phyloP scores from a whole-genome alignment of 345 rosid genomes.

The Moricandia arvensis region DNA sequence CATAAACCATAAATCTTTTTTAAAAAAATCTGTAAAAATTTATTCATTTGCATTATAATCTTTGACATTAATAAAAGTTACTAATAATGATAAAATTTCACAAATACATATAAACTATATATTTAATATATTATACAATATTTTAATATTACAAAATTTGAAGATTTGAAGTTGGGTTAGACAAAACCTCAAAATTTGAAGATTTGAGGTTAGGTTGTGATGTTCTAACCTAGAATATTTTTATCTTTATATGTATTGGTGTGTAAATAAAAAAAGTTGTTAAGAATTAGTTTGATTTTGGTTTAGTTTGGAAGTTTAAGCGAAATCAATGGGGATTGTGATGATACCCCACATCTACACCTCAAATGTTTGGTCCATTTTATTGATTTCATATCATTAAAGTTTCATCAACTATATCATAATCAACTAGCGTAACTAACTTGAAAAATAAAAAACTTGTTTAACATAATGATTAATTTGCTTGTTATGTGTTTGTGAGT shows the following conservation, averaged over 20 bases:
- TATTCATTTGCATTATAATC: no score
- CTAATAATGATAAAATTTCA: no score
- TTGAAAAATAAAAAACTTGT: not conserved
- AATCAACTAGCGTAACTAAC: slow-evolving; percentile 10
- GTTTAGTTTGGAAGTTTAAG: slow-evolving; percentile 32
- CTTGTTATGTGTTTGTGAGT: slow-evolving; percentile 2
- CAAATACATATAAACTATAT: no score
- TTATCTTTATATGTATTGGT: slow-evolving; percentile 1
- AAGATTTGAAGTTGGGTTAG: no score
- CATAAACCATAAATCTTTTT: no score
- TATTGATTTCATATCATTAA: slow-evolving; percentile 6
- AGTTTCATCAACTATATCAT: slow-evolving; percentile 8
- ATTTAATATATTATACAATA: no score
- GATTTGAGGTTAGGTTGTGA: no score
- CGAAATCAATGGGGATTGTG: slow-evolving; percentile 29
- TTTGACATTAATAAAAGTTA: no score
- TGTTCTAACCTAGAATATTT: not conserved
- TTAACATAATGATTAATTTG: slow-evolving; percentile 3
- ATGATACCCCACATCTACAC: slow-evolving; percentile 15
- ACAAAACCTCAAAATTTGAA: no score
- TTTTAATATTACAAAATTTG: no score
- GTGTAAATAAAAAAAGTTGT: slow-evolving; percentile 3
- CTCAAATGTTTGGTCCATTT: slow-evolving; percentile 10
- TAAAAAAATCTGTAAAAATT: no score
- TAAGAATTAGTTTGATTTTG: slow-evolving; percentile 21